Base-by-base conservation (phyloP, 805 yeast species). In the Clavispora vitiphila region DNA sequence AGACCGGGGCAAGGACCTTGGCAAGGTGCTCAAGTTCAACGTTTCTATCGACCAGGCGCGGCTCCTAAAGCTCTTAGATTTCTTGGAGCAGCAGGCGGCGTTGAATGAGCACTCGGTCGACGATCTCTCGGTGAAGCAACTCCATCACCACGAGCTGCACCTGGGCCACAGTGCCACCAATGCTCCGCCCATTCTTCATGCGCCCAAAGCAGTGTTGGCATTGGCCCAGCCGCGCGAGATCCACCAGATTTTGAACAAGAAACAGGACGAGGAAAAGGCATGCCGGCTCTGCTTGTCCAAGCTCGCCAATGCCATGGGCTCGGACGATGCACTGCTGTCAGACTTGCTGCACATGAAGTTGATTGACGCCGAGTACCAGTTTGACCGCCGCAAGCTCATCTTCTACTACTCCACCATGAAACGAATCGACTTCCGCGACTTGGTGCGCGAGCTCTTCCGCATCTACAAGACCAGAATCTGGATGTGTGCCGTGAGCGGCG, bases 391-490 rank as follows among this genome's bases (percentile, higher is more conserved):
- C 57, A 86, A 86, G 52, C 69, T 85, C 47, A 85, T 83, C 6
- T 81, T 85, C 51, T 85, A 83, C 61, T 59, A 57, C 49, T 48
- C 71, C 19, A 63, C 74, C 8, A 68, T 69, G 39, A 80, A 80
- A 53, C 66, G 93, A 50, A 74, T 84, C 42, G 93, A 86, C 57
- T 84, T 84, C 57, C 68, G 91, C 43, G 83, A 78, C 35, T 69
- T 84, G 54, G 83, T 83, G 41, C 78, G 83, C 44, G 91, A 84
- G 54, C 62, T 84, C 23, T 84, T 83, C 69, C 79, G 82, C 56
- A 78, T 81, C 44, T 84, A 82, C 67, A 84, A 84, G 62, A 83
- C 90, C 0, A 70, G 91, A 54, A 84, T 84, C 49, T 86, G 95
- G 93, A 65, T 86, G 62, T 83, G 90, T 69, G 90, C 93, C 0